Conservation (phyloP, 2,329 filamentous ascomycete genomes). For the Sclerotinia subarctica region DNA sequence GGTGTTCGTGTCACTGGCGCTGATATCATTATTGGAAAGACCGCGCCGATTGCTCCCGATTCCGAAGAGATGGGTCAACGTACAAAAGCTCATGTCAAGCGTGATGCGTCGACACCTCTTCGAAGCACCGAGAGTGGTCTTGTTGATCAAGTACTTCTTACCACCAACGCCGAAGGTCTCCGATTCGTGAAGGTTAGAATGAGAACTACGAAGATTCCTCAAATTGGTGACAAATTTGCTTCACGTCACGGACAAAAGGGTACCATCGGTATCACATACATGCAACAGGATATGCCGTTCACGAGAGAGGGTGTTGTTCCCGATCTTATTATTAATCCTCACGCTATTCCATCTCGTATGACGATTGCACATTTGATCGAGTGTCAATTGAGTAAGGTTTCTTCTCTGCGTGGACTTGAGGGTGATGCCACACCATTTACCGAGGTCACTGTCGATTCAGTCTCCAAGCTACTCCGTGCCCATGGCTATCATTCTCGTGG, state of each 20-base stretch:
- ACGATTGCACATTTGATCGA: slow-evolving; percentile 99
- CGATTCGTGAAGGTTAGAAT: slow-evolving; percentile 98
- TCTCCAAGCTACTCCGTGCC: slow-evolving; percentile 80
- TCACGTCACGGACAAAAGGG: slow-evolving; percentile 99
- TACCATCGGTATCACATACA: slow-evolving; percentile 97
- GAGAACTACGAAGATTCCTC: slow-evolving; percentile 93
- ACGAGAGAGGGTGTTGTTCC: slow-evolving; percentile 86
- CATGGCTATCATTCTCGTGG: slow-evolving; percentile 96
- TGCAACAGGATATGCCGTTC: slow-evolving; percentile 98
- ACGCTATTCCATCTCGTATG: slow-evolving; percentile 99
- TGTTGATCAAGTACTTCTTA: slow-evolving; percentile 87
- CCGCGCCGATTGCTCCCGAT: slow-evolving; percentile 88
- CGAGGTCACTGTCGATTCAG: slow-evolving; percentile 91
- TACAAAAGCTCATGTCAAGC: slow-evolving; percentile 84
- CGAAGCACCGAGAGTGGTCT: slow-evolving; percentile 97
- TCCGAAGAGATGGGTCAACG: slow-evolving; percentile 91
- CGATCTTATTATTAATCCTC: slow-evolving; percentile 97
- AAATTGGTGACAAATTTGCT: slow-evolving; percentile 99
- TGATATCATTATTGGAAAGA: slow-evolving; percentile 99
- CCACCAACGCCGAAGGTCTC: slow-evolving; percentile 89
- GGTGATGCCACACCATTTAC: slow-evolving; percentile 98
- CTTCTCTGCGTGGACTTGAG: slow-evolving; percentile 87
- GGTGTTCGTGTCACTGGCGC: slow-evolving; percentile 94
- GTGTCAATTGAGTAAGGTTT: slow-evolving; percentile 95
- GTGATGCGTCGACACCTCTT: slow-evolving; percentile 92